These are phyloP conservation scores for Oryza brachyantha DNA, from an alignment of 176 grass and related monocot genomes.

Conservation along the genomic window DNA sequence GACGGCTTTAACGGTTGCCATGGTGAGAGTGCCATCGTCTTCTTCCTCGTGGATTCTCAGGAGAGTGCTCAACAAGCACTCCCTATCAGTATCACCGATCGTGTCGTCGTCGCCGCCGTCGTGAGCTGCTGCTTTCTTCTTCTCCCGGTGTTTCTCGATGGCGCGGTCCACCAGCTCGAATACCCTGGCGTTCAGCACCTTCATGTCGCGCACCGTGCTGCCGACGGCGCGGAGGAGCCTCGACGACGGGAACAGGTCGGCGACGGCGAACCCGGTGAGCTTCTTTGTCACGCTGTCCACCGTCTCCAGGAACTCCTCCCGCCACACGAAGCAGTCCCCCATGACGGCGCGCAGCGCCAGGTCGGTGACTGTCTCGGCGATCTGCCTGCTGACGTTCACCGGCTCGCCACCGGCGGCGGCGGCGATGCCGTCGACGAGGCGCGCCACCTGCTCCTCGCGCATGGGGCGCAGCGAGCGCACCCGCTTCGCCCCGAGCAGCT, in stretches of 20 bases:
- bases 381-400: slow-evolving; percentile 19
- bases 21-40: not conserved
- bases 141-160: not conserved
- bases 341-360: not conserved
- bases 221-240: not conserved
- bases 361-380: not conserved
- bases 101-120: not conserved
- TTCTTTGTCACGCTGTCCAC: not conserved
- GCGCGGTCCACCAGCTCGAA: not conserved
- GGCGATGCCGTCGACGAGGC: not conserved
- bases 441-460: slow-evolving; percentile 28
- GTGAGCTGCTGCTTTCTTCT: not conserved
- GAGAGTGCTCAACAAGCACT: slow-evolving; percentile 25
- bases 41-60: slow-evolving; percentile 14
- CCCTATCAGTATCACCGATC: not conserved
- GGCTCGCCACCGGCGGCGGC: not conserved
- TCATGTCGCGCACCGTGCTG: not conserved
- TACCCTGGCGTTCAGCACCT: not conserved
- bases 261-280: not conserved
- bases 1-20: slow-evolving; percentile 6
- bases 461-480: slow-evolving; percentile 21
- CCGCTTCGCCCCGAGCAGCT: slow-evolving; percentile 25
- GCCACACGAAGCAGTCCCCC: not conserved
- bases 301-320: not conserved
- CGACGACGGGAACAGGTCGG: slow-evolving; percentile 36